Evolutionary conservation across 148 eudicot genomes (phyloP).

Genomic region (Nyssa sinensis): DNA sequence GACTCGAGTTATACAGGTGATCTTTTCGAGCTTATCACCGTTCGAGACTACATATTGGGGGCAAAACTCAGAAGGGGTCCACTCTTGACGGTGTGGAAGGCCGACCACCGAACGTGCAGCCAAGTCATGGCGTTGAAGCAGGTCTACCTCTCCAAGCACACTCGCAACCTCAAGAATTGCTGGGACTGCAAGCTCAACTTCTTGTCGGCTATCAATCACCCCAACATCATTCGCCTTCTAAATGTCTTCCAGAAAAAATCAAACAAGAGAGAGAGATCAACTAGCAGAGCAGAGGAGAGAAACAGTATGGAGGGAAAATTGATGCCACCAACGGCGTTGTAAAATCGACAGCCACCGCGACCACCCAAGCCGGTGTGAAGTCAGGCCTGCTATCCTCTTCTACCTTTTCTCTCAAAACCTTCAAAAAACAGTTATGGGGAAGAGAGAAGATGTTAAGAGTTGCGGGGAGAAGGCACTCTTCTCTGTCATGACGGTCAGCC

Average conservation of each 20-base stretch:
- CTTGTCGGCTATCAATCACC: conserved; percentile 46
- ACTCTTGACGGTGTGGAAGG: conserved; percentile 46
- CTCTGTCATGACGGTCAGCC: too few relatives aligned
- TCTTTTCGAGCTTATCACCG: background rate
- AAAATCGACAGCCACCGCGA: too few relatives aligned
- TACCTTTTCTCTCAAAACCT: too few relatives aligned
- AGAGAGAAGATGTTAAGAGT: too few relatives aligned
- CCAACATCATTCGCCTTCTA: conserved; percentile 46
- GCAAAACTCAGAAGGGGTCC: conserved; percentile 26
- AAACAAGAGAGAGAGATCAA: too few relatives aligned
- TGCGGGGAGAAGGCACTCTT: too few relatives aligned
- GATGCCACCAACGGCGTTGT: too few relatives aligned
- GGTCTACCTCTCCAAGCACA: conserved; percentile 31
- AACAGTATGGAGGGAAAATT: too few relatives aligned
- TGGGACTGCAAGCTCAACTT: conserved; percentile 43
- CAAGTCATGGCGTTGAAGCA: conserved; percentile 48
- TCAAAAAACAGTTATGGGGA: too few relatives aligned
- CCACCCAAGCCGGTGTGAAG: too few relatives aligned
- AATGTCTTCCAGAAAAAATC: conserved; percentile 33
- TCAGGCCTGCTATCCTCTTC: too few relatives aligned
- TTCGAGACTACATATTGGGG: conserved; percentile 28
- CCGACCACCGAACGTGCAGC: conserved; percentile 25
- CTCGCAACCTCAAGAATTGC: conserved; percentile 28
- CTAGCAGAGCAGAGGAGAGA: too few relatives aligned
- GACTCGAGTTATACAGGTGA: background rate